Evolutionary conservation across 148 eudicot genomes (phyloP), one percentile per base, ranked within the genome.

Genomic region (Pharnaceum exiguum): DNA sequence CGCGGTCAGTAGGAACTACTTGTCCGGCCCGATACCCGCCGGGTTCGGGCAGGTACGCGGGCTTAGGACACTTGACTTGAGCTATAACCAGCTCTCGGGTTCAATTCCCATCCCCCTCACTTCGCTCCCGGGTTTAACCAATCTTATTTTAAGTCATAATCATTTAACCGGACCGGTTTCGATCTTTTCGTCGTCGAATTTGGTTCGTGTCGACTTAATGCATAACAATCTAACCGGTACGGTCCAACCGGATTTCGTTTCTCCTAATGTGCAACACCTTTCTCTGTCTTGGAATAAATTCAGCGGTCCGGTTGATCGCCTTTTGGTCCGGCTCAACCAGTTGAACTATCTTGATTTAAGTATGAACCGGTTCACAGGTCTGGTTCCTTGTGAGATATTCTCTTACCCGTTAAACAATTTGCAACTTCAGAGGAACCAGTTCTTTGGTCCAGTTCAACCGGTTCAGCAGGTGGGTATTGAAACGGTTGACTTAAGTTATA

Each of bases 401-500:
- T 26, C 64, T 1, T 85, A 67, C 68, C 94, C 86, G 0, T 65
- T 91, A 53, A 71, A 76, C 5, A 77, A 74, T 64, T 84, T 91
- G 3, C 82, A 79, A 10, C 44, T 91, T 13, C 81, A 87, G 46
- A 68, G 98, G 5, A 91, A 91, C 51, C 57, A 52, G 12, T 87
- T 91, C 46, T 59, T 53, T 58, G 97, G 97, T 0, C 55, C 77
- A 61, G 79, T 91, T 9, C 53, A 44, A 5, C 97, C 90, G 13
- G 55, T 27, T 5, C 22, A 65, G 12, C 73, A 77, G 24, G 97
- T 91, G 0, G 46, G 48, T 2, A 91, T 87, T 23, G 49, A 70
- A 2, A 91, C 87, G 31, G 82, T 91, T 17, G 97, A 91, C 51
- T 65, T 91, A 1, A 87, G 96, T 69, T 78, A 75, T 72, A 91